Evolutionary conservation across 1,284 basidiomycete genomes (phyloP), one percentile per base, ranked within the genome.

Genomic region (Porodaedalea pini): DNA sequence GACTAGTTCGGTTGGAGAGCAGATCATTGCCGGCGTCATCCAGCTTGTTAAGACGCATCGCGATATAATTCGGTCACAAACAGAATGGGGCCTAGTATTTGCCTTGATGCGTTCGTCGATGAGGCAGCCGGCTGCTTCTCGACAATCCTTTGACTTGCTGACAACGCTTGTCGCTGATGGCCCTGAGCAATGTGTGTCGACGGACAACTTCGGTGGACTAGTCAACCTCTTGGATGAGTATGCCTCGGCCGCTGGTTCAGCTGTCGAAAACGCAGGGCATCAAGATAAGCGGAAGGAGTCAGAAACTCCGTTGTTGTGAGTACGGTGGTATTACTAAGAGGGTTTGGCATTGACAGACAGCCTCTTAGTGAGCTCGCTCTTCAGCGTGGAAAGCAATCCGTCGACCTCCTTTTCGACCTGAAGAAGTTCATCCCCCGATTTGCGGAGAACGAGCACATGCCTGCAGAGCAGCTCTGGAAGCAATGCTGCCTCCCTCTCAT

Each of bases 61-160:
- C 37, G 77, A 83, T 4, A 83, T 93, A 29, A 83, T 93, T 62
- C 80, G 81, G 86, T 94, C 93, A 2, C 88, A 90, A 65, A 98
- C 96, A 0, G 95, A 99, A 71, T 99, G 97, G 97, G 92, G 91
- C 55, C 76, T 98, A 34, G 82, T 96, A 15, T 92, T 97, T 65
- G 88, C 92, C 0, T 77, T 98, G n/a, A 82, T 99, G 64, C 83
- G 91, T 40, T 88, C 88, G 0, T 94, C 92, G 0, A 83, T 93
- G 45, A 80, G 86, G 6, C 90, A 97, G 65, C 84, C 92, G n/a
- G 91, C 93, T 70, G 94, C 94, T 1, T 86, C 90, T 27, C 87
- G 90, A 45, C 76, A 87, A 47, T 90, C 94, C 1, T 91, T 98
- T 66, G 83, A 87, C 8, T 78, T 95, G 5, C 74, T 95, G 23